These are phyloP conservation scores for Azolla pinnata DNA, from an alignment of 75 land plant species.

Conservation along the genomic window DNA sequence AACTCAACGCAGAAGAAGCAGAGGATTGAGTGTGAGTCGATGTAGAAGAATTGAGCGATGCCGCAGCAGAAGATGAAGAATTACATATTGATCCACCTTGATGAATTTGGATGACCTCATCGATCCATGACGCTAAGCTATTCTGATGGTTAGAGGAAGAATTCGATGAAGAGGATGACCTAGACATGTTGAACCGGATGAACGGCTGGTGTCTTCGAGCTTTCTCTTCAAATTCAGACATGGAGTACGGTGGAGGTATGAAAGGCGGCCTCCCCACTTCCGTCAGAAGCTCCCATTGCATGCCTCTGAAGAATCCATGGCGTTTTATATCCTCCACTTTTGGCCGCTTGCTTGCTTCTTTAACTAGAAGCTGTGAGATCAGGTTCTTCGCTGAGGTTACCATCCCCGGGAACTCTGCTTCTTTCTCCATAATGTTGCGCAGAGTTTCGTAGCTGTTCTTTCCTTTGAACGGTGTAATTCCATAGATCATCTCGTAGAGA, in stretches of 20 bases:
- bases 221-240: conserved; percentile 10
- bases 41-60: too few relatives aligned
- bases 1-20: too few relatives aligned
- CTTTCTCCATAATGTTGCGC: conserved; percentile 15
- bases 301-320: conserved; percentile 15
- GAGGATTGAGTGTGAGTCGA: too few relatives aligned
- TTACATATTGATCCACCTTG: too few relatives aligned
- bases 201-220: too few relatives aligned
- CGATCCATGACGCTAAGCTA: too few relatives aligned
- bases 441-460: conserved; percentile 12
- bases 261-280: conserved; percentile 10
- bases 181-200: too few relatives aligned
- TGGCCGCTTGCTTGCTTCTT: conserved; percentile 9
- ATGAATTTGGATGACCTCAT: too few relatives aligned
- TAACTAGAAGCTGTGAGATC: conserved; percentile 12
- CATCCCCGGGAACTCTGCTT: conserved; percentile 18
- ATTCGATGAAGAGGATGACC: too few relatives aligned
- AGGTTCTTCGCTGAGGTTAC: conserved; percentile 9
- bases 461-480: conserved; percentile 21
- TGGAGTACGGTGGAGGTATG: conserved; percentile 8
- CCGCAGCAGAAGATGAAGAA: too few relatives aligned
- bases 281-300: conserved; percentile 11
- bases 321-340: conserved; percentile 10
- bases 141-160: too few relatives aligned
- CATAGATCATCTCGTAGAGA: conserved; percentile 19